Conservation (phyloP, 2,329 filamentous ascomycete genomes). For the Chaetomiaceae sp. region DNA sequence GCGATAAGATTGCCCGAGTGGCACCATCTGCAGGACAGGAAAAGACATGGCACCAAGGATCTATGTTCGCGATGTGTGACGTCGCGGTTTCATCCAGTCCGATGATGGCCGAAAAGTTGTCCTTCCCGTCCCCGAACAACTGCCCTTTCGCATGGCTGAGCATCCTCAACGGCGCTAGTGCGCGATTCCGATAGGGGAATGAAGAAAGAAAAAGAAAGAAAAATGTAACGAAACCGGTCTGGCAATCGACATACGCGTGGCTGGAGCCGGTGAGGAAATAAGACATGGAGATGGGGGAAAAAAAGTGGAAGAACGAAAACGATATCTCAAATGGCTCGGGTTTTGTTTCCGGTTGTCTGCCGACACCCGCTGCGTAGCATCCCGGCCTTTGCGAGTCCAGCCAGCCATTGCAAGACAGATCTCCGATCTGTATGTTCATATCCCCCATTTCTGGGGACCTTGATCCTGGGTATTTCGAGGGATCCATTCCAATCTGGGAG, state of each 20-base stretch:
- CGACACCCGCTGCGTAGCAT: background rate
- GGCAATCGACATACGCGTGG: constrained; percentile 4
- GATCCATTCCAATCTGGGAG: background rate
- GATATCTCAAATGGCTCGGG: background rate
- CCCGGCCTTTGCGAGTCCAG: background rate
- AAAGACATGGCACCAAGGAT: background rate
- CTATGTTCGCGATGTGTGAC: no score
- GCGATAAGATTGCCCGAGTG: background rate
- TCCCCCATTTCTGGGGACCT: background rate
- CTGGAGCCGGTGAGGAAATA: constrained; percentile 8
- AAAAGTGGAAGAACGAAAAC: background rate
- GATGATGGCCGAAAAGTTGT: no score
- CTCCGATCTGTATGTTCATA: constrained; percentile 4
- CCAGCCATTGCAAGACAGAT: constrained; percentile 3
- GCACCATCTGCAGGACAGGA: background rate
- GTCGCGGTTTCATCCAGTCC: background rate
- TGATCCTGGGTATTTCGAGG: background rate
- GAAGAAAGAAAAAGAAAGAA: no score
- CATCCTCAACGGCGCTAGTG: background rate
- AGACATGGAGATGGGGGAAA: background rate
- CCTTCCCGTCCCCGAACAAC: no score
- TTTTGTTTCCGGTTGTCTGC: background rate
- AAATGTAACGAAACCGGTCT: constrained; percentile 1
- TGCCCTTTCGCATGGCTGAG: no score
- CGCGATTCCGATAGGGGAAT: background rate